Percentiles rank a stretch among this genome's conserved stretches.
These are phyloP conservation scores for Fusarium mundagurra DNA, from an alignment of 2,329 filamentous ascomycete species.

Conservation along the genomic window DNA sequence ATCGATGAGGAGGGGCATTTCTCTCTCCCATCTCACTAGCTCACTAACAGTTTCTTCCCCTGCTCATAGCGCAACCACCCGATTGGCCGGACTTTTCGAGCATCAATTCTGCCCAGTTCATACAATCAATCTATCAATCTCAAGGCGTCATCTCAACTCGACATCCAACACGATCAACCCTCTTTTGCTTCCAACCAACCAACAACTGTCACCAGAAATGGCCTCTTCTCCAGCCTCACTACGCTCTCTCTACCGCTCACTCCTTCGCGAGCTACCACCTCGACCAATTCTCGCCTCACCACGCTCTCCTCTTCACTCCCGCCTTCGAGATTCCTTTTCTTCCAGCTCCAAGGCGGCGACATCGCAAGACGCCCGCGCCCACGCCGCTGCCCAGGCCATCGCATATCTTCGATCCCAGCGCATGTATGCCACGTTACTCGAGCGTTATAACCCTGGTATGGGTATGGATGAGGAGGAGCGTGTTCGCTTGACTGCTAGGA, in stretches of 20 bases:
- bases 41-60: conserved; percentile 30
- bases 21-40: neutral
- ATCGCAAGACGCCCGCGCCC: conserved; percentile 41
- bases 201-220: conserved; percentile 35
- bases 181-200: neutral
- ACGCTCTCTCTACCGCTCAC: conserved; percentile 84
- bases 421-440: conserved; percentile 80
- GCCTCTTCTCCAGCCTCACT: conserved; percentile 59
- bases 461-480: conserved; percentile 86
- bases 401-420: conserved; percentile 88
- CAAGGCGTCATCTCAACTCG: neutral
- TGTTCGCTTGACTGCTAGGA: conserved; percentile 82
- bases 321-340: conserved; percentile 46
- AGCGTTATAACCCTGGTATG: conserved; percentile 95
- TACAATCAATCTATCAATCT: conserved; percentile 5
- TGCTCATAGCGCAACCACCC: conserved; percentile 9
- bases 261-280: conserved; percentile 89
- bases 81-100: conserved; percentile 28
- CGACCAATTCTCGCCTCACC: conserved; percentile 64
- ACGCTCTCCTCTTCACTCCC: conserved; percentile 63
- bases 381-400: conserved; percentile 76
- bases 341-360: conserved; percentile 65
- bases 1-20: conserved; percentile 35
- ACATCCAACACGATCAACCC: neutral
- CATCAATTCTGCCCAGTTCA: conserved; percentile 13